Conservation (phyloP, 2,329 filamentous ascomycete genomes). For the Trichoderma citrinoviride region DNA sequence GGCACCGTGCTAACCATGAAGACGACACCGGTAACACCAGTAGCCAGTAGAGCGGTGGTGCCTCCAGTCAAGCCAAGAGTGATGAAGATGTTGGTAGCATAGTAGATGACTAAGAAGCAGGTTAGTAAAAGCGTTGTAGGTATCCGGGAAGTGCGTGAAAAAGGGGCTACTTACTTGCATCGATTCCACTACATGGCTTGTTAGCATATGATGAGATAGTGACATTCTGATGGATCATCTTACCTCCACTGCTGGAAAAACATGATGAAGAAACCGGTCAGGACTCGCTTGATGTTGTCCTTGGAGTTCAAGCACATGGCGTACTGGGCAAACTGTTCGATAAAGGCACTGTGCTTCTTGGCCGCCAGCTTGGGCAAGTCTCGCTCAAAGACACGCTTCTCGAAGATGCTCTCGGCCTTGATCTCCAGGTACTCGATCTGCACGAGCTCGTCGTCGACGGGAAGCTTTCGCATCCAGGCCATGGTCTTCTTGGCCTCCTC, state of each 20-base stretch:
- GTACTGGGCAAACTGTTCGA: conserved; percentile 50
- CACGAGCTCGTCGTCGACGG: conserved; percentile 64
- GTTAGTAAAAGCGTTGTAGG: no score
- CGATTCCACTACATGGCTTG: conserved; percentile 23
- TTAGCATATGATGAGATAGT: neutral
- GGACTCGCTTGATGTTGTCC: conserved; percentile 61
- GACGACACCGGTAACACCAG: conserved; percentile 67
- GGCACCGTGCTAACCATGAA: conserved; percentile 68
- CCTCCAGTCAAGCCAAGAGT: conserved; percentile 58
- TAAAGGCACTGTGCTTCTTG: conserved; percentile 42
- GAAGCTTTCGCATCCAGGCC: conserved; percentile 60
- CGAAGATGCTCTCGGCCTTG: conserved; percentile 73
- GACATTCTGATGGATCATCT: neutral
- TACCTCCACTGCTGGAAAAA: conserved; percentile 51
- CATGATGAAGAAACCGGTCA: conserved; percentile 58
- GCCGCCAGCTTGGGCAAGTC: conserved; percentile 48
- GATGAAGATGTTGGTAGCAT: conserved; percentile 67
- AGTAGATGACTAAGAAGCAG: conserved; percentile 54
- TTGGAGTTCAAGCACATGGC: conserved; percentile 44
- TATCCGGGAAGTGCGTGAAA: no score
- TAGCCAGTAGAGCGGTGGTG: conserved; percentile 60
- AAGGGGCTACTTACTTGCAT: neutral
- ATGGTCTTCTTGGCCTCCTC: conserved; percentile 64
- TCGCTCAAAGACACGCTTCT: conserved; percentile 64
- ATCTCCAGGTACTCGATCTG: conserved; percentile 78